Percentiles rank a stretch among this genome's conserved stretches.
Conservation (phyloP, 805 yeast species). For the Sugiyamaella floridensis region DNA sequence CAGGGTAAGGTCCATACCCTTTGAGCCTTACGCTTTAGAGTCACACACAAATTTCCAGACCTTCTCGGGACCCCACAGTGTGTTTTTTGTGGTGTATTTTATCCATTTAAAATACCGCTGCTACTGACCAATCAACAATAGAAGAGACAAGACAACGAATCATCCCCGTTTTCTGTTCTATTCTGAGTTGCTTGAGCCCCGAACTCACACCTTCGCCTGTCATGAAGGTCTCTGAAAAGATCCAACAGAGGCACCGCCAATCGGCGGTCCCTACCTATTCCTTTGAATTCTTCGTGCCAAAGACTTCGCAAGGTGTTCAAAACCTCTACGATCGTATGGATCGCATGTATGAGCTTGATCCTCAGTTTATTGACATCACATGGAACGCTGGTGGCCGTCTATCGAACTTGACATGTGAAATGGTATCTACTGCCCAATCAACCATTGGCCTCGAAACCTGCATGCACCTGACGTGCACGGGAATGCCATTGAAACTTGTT, state of each 20-base stretch:
- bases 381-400: constrained; percentile 98
- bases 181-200: no score
- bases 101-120: no score
- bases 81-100: neutral
- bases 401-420: constrained; percentile 78
- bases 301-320: constrained; percentile 94
- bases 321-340: constrained; percentile 96
- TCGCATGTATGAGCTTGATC: constrained; percentile 87
- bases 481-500: constrained; percentile 75
- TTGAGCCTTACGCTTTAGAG: neutral
- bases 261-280: constrained; percentile 63
- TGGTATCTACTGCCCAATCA: constrained; percentile 84
- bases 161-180: no score
- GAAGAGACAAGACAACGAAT: no score
- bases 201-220: no score
- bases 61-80: neutral
- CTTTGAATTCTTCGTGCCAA: constrained; percentile 95
- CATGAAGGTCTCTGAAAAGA: constrained; percentile 45
- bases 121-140: no score
- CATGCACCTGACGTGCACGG: constrained; percentile 96
- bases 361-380: constrained; percentile 89
- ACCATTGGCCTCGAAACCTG: constrained; percentile 92
- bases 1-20: no score
- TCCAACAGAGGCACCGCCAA: constrained; percentile 35
- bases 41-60: neutral